Evolutionary conservation across 2,329 filamentous ascomycete species (phyloP).

Genomic region (Anisogramma anomala): DNA sequence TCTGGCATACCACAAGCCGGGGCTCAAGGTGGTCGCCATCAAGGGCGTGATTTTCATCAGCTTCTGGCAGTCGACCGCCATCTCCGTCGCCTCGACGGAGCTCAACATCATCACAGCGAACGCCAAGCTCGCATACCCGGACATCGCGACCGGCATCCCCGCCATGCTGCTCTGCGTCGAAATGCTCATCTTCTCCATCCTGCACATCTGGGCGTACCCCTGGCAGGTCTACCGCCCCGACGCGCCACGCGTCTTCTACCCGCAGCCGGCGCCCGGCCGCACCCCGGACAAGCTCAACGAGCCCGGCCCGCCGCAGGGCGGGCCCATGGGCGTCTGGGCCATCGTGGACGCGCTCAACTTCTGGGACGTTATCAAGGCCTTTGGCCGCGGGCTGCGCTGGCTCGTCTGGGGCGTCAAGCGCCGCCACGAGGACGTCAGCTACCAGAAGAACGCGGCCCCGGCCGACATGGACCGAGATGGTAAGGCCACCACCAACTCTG

Average conservation of each 20-base stretch:
- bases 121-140: slow-evolving; percentile 53
- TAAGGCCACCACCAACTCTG: slow-evolving; percentile 19
- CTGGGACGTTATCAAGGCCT: slow-evolving; percentile 73
- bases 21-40: slow-evolving; percentile 74
- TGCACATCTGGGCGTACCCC: slow-evolving; percentile 76
- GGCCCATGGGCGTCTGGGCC: slow-evolving; percentile 52
- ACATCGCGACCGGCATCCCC: slow-evolving; percentile 72
- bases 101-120: slow-evolving; percentile 52
- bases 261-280: slow-evolving; percentile 30
- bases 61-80: slow-evolving; percentile 63
- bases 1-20: slow-evolving; percentile 57
- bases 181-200: slow-evolving; percentile 67
- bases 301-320: slow-evolving; percentile 45
- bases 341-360: slow-evolving; percentile 63
- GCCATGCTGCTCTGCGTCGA: slow-evolving; percentile 69
- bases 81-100: slow-evolving; percentile 38
- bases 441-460: slow-evolving; percentile 27
- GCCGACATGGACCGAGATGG: slow-evolving; percentile 16
- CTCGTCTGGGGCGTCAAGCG: slow-evolving; percentile 60
- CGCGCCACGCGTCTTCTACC: slow-evolving; percentile 36
- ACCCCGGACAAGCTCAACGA: slow-evolving; percentile 32
- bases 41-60: slow-evolving; percentile 86
- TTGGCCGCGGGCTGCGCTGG: slow-evolving; percentile 69
- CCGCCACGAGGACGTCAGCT: slow-evolving; percentile 43
- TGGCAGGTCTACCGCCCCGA: slow-evolving; percentile 55